Conservation (phyloP, 805 yeast species). For the Nakazawaea pomicola region DNA sequence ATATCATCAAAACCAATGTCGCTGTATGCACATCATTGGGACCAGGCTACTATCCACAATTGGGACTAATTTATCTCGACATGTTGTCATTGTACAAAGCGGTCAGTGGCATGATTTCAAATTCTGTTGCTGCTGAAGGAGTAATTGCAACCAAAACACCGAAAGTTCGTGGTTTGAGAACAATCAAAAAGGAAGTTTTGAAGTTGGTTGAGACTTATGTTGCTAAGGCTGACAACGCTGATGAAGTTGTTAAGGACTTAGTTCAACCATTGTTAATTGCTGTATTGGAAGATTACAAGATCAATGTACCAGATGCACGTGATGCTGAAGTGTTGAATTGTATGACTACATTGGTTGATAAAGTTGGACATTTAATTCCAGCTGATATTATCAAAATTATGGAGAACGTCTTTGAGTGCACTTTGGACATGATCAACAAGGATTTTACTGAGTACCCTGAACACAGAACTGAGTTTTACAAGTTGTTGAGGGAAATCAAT, state of each 20-base stretch:
- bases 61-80: conserved; percentile 80
- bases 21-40: conserved; percentile 95
- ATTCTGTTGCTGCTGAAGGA: conserved; percentile 75
- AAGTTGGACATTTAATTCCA: conserved; percentile 84
- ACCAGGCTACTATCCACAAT: conserved; percentile 82
- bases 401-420: conserved; percentile 89
- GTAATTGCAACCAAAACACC: conserved; percentile 91
- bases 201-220: conserved; percentile 86
- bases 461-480: conserved; percentile 94
- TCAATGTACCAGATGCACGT: conserved; percentile 91
- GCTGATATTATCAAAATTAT: conserved; percentile 84
- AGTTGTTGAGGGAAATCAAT: conserved; percentile 82
- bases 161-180: conserved; percentile 89
- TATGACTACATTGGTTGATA: conserved; percentile 82
- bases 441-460: conserved; percentile 97
- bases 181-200: conserved; percentile 91
- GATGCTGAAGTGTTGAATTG: conserved; percentile 97
- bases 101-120: conserved; percentile 80
- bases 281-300: conserved; percentile 82
- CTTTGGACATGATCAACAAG: conserved; percentile 90
- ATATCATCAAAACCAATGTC: conserved; percentile 91
- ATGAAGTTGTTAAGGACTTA: conserved; percentile 77
- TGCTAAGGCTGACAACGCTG: conserved; percentile 78
- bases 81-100: conserved; percentile 88
- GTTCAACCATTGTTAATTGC: conserved; percentile 80